Percentiles rank a stretch among this genome's conserved stretches.
Conservation (phyloP, 164 flowering plant genomes). For the Stephania cephalantha region DNA sequence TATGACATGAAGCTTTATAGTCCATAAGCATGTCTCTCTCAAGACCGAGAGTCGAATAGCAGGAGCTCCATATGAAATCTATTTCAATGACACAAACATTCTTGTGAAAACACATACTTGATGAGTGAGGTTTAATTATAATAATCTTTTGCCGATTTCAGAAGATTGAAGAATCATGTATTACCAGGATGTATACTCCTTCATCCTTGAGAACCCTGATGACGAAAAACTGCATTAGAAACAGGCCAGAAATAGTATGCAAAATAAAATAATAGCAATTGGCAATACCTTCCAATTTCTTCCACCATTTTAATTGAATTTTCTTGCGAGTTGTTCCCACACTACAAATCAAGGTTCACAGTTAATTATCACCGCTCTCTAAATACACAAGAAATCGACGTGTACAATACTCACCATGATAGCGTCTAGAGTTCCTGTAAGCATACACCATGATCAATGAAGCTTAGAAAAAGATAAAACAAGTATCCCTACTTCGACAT, state of each 20-base stretch:
- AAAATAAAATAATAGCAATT: conserved; percentile 3
- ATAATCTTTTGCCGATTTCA: neutral
- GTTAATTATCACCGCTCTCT: conserved; percentile 11
- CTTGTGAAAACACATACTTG: neutral
- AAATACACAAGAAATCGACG: conserved; percentile 12
- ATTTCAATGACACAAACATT: conserved; percentile 17
- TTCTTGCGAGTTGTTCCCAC: conserved; percentile 59
- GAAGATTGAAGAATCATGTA: conserved; percentile 8
- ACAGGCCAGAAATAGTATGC: conserved; percentile 30
- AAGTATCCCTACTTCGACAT: neutral
- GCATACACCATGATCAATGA: conserved; percentile 10
- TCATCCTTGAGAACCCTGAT: conserved; percentile 79
- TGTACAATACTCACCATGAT: conserved; percentile 60
- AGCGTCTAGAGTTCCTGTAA: conserved; percentile 82
- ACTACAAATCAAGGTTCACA: conserved; percentile 33
- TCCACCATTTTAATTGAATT: conserved; percentile 64
- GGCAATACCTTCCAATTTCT: conserved; percentile 64
- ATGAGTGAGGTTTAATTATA: neutral
- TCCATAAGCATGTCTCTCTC: conserved; percentile 50
- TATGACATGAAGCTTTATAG: conserved; percentile 74
- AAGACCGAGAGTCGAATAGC: conserved; percentile 48
- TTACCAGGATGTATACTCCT: conserved; percentile 77
- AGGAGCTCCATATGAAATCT: conserved; percentile 89
- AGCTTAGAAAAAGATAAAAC: conserved; percentile 7
- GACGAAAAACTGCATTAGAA: conserved; percentile 67